Conservation (phyloP, 176 grass and related monocot genomes). For the Bothriochloa decipiens region DNA sequence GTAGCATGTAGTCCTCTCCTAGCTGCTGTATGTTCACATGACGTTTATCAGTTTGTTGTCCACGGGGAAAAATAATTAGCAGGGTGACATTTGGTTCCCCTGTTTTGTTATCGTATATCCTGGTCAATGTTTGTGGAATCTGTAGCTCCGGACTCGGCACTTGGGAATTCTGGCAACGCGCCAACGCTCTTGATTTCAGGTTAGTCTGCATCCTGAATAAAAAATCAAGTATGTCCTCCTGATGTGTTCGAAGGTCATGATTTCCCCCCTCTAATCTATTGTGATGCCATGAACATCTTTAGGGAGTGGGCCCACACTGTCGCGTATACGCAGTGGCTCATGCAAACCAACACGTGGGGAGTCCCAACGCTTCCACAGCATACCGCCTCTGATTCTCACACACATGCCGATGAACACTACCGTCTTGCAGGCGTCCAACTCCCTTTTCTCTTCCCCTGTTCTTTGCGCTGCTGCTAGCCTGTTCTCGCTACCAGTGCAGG, state of each 20-base stretch:
- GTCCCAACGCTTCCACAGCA: slow-evolving; percentile 4
- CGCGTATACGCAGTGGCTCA: neutral
- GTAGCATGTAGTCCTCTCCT: slow-evolving; percentile 23
- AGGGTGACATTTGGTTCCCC: neutral
- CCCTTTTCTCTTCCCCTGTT: neutral
- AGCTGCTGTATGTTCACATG: slow-evolving; percentile 22
- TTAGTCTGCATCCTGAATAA: neutral
- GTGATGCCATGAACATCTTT: neutral
- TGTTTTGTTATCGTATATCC: neutral
- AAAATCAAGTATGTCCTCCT: neutral
- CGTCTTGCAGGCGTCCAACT: neutral
- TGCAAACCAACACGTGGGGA: slow-evolving; percentile 40
- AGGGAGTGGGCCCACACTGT: neutral
- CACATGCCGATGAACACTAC: neutral
- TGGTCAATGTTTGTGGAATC: neutral
- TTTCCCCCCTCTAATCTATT: neutral
- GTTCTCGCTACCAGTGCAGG: neutral
- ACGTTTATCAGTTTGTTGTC: neutral
- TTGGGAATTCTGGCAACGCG: slow-evolving; percentile 9
- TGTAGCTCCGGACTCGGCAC: neutral
- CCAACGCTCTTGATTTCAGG: neutral
- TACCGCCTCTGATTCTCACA: neutral
- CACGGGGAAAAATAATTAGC: slow-evolving; percentile 30
- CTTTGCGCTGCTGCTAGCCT: neutral
- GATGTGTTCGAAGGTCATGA: neutral